Conservation (phyloP, 1,284 basidiomycete species). For the Fomitopsis schrenkii region DNA sequence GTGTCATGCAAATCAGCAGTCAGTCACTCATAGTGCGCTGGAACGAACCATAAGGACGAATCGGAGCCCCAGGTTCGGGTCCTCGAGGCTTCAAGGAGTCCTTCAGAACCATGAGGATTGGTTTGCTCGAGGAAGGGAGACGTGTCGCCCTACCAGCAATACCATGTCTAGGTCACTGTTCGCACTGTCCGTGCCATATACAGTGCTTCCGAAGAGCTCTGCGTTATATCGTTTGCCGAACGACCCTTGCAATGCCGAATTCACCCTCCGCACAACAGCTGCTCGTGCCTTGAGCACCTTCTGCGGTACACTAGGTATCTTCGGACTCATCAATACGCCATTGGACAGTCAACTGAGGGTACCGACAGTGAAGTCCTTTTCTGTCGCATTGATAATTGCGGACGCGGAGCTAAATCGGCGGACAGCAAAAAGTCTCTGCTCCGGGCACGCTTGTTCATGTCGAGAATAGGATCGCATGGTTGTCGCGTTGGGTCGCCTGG, state of each 20-base stretch:
- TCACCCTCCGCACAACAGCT: neutral
- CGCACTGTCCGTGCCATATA: conserved; percentile 16
- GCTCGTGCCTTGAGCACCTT: neutral
- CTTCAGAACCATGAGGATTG: neutral
- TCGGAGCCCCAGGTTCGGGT: neutral
- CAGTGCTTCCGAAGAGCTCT: conserved; percentile 22
- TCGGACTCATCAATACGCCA: neutral
- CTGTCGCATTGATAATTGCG: neutral
- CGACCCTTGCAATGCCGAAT: neutral
- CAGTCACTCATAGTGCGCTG: too few relatives aligned
- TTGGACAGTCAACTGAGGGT: neutral
- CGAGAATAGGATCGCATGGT: neutral
- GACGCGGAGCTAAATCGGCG: neutral
- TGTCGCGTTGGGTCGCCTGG: neutral
- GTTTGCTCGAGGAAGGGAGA: neutral
- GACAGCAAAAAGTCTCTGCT: neutral
- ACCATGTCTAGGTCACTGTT: conserved; percentile 24
- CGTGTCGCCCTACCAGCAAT: conserved; percentile 15
- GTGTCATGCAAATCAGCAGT: neutral
- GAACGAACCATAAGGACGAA: neutral
- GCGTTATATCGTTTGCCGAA: conserved; percentile 14
- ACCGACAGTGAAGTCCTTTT: neutral
- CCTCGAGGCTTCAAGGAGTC: conserved; percentile 10
- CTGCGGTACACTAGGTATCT: neutral
- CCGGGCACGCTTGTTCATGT: neutral